phyloP scores from a whole-genome alignment of 495 filamentous ascomycete species.

The Beverwykella pulmonaria region DNA sequence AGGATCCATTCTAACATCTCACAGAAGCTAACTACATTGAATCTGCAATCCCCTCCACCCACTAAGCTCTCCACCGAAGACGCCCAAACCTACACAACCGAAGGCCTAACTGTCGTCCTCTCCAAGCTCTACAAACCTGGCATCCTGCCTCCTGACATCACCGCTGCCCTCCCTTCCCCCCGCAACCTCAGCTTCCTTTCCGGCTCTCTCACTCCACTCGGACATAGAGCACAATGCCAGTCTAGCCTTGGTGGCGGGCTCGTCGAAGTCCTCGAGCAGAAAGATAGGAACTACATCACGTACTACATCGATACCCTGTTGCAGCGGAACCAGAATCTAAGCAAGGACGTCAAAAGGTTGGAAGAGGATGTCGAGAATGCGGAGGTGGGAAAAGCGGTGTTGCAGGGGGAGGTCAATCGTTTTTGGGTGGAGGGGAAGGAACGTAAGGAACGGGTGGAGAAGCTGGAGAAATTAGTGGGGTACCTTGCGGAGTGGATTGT shows the following conservation, averaged over 20 bases:
- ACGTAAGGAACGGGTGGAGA: not conserved
- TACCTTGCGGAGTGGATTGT: not conserved
- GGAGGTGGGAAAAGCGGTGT: not conserved
- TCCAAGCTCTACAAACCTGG: constrained; percentile 3
- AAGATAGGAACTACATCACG: constrained; percentile 12
- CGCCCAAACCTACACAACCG: constrained; percentile 8
- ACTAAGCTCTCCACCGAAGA: not conserved
- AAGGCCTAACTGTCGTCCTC: constrained; percentile 1
- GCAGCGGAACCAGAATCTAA: not conserved
- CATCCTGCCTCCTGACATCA: not conserved
- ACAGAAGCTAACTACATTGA: not conserved
- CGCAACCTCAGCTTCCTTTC: not conserved
- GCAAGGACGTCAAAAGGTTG: not conserved
- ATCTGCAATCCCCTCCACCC: not conserved
- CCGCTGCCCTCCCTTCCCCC: not conserved
- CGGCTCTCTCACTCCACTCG: not conserved
- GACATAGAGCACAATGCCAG: not conserved
- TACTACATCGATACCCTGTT: constrained; percentile 12
- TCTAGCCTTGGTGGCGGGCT: not conserved
- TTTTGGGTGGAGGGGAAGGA: not conserved
- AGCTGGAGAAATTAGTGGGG: not conserved
- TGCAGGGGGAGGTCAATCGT: constrained; percentile 1
- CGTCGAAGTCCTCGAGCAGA: not conserved
- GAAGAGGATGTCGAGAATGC: constrained; percentile 1
- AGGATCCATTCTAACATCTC: not conserved